Conservation (phyloP, 202 grass and related monocot genomes). For the Thinopyrum obtusiflorum region DNA sequence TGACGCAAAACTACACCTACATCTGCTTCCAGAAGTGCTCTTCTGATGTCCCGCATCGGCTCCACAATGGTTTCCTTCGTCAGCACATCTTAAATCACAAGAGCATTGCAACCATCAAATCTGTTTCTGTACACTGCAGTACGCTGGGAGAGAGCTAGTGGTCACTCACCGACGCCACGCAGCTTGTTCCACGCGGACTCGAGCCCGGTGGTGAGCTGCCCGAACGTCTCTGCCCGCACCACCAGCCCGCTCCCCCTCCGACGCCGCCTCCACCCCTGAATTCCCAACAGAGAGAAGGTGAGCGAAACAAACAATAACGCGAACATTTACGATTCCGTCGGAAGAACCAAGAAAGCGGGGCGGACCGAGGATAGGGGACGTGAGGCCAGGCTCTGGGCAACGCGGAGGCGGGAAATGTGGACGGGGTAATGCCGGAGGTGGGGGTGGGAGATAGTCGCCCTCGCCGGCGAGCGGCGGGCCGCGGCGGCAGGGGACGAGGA, state of each 20-base stretch:
- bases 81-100: slow-evolving; percentile 58
- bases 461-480: background rate
- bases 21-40: slow-evolving; percentile 92
- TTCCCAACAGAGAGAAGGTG: background rate
- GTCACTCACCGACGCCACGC: slow-evolving; percentile 70
- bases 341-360: background rate
- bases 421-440: background rate
- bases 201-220: slow-evolving; percentile 87
- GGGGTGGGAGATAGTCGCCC: too few species aligned
- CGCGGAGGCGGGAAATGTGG: background rate
- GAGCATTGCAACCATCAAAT: background rate
- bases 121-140: background rate
- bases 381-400: background rate
- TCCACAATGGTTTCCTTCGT: slow-evolving; percentile 85
- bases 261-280: slow-evolving; percentile 12
- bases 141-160: background rate
- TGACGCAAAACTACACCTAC: slow-evolving; percentile 37
- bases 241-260: slow-evolving; percentile 39
- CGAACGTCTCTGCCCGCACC: slow-evolving; percentile 96
- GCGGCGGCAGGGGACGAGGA: background rate
- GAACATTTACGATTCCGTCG: background rate
- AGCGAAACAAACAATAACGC: background rate
- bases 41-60: slow-evolving; percentile 90
- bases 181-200: slow-evolving; percentile 98
- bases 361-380: slow-evolving; percentile 30